Evolutionary conservation across 2,329 filamentous ascomycete species (phyloP).

Genomic region (Diplodia corticola): DNA sequence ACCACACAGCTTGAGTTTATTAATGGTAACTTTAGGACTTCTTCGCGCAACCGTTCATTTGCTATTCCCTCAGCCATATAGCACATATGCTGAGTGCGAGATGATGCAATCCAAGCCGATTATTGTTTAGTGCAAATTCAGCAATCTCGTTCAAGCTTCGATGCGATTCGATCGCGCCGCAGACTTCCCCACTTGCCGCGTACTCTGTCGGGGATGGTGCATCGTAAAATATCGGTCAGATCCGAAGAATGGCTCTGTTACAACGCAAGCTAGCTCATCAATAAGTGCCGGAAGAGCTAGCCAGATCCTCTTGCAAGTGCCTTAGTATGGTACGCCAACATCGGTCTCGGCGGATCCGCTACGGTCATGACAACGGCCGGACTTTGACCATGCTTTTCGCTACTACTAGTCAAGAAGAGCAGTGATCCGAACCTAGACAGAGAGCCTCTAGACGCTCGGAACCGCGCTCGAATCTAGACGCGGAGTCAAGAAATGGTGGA

Average conservation of each 20-base stretch:
- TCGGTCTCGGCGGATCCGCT: background rate
- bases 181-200: background rate
- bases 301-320: background rate
- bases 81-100: background rate
- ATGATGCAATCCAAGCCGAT: background rate
- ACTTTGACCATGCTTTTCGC: background rate
- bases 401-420: background rate
- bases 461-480: background rate
- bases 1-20: background rate
- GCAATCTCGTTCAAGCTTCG: background rate
- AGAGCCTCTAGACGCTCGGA: background rate
- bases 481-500: background rate
- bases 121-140: background rate
- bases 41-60: background rate
- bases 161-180: background rate
- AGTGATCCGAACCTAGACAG: background rate
- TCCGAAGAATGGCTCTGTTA: background rate
- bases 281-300: background rate
- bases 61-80: too few species aligned
- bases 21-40: background rate
- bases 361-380: background rate
- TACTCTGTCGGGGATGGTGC: background rate
- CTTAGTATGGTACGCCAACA: background rate
- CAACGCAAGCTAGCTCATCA: background rate
- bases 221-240: background rate